Base-by-base conservation (phyloP, 1,284 basidiomycete genomes). In the Lentinula novae-zelandiae region DNA sequence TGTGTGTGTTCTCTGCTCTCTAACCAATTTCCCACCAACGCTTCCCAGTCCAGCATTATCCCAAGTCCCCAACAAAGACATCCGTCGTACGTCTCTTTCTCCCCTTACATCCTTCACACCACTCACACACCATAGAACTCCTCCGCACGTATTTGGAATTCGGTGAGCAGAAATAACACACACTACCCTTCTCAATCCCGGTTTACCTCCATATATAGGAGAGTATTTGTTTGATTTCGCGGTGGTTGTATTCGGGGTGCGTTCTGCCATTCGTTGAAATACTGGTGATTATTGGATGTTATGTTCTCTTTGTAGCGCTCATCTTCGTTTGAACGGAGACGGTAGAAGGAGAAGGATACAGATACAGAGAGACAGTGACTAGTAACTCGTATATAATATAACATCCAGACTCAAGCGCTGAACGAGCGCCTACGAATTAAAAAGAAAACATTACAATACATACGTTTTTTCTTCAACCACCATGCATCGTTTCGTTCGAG, bases 191-290 rank as follows among this genome's bases (percentile, higher is more conserved):
- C 42, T 12, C 12, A 13, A 13, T 40, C 15, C 39, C 15, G n/a
- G 0, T 20, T 8, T 46, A 46, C n/a, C 17, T 52, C 17, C 1
- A 17, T 17, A 22, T 12, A 6, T 67, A 86, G 89, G 89, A 53
- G 90, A 93, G 75, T 93, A 93, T 68, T 75, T 79, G 1, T 92
- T 92, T 68, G 92, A 93, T 73, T 91, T 93, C 69, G 87, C 87
- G 9, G 83, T 93, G 12, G 91, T 94, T 33, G 69, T 93, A 58
- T 82, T 90, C 52, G 90, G 91, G 70, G 91, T 93, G 89, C 81
- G 90, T 54, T 92, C 90, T 33, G 9, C 27, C 27, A 2, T 33
- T 51, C 17, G 2, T 7, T 44, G 15, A 13, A 53, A 20, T 10
- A 6, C 8, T n/a, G 8, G 17, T 22, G 15, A 3, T 10, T 46